Conservation (phyloP, 1,284 basidiomycete genomes). For the Fereydounia khargensis region DNA sequence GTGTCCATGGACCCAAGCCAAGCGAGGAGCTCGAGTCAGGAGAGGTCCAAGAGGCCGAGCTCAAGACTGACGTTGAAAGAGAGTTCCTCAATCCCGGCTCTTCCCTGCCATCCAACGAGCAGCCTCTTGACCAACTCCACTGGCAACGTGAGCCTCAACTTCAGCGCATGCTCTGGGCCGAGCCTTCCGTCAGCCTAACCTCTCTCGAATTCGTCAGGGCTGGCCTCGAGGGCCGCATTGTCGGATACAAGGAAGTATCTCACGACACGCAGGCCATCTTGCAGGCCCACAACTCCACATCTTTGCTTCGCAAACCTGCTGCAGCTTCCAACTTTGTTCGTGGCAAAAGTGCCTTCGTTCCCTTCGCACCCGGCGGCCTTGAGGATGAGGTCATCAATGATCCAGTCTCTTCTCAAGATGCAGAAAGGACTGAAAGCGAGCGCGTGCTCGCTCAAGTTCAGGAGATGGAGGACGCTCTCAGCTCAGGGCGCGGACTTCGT, state of each 20-base stretch:
- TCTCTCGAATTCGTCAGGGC: slow-evolving; percentile 50
- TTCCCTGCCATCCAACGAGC: slow-evolving; percentile 9
- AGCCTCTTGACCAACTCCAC: slow-evolving; percentile 20
- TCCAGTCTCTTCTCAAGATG: not conserved
- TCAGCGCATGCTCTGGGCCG: slow-evolving; percentile 38
- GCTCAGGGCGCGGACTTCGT: slow-evolving; percentile 21
- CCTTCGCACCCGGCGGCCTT: slow-evolving; percentile 57
- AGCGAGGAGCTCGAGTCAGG: not conserved
- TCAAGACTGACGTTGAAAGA: no score
- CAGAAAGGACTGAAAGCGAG: slow-evolving; percentile 4
- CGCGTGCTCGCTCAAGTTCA: slow-evolving; percentile 10
- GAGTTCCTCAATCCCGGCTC: slow-evolving; percentile 16
- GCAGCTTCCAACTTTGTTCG: slow-evolving; percentile 75
- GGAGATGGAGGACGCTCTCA: slow-evolving; percentile 30
- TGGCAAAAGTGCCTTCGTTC: slow-evolving; percentile 86
- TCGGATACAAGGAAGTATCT: slow-evolving; percentile 41
- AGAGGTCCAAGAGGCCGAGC: slow-evolving; percentile 3
- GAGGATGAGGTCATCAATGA: slow-evolving; percentile 30
- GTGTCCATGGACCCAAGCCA: no score
- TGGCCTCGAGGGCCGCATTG: slow-evolving; percentile 48
- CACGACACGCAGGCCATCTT: slow-evolving; percentile 17
- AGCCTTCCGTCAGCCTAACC: slow-evolving; percentile 32
- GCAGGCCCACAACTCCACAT: slow-evolving; percentile 61
- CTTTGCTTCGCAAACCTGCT: slow-evolving; percentile 77
- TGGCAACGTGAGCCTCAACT: slow-evolving; percentile 31